Base-by-base conservation (phyloP, 192 early-diverging fungal species). In the Thamnidium elegans region DNA sequence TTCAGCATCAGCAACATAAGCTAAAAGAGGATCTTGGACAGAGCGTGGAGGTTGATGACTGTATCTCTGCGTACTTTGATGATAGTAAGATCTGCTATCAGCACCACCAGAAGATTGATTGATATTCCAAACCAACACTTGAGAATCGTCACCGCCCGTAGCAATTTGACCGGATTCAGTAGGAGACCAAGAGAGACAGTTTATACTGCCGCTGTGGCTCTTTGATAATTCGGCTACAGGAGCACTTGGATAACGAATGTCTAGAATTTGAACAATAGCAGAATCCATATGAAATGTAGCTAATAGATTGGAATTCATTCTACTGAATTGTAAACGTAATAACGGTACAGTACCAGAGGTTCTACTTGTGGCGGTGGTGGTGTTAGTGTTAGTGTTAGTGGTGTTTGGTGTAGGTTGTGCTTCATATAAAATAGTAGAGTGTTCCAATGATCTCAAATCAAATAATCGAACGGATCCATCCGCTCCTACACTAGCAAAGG, bases 341-440 rank as follows among this genome's bases (percentile, higher is more conserved):
- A 99, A 76, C 13, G 93, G 76, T 2, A 75, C 85, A 23, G 81
- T 65, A n/a, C 66, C 17, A 15, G 68, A 64, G 9, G 48, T 44
- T 26, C 43, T 65, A 4, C 52, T 51, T 13, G 53, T 64, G 8
- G 54, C 14, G 23, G 14, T 55, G n/a, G 53, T 64, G 8, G 54
- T 20, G 23, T 21, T 55, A 15, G 32, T 42, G 45, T 17, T 47
- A 3, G 44, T n/a, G n/a, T n/a, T n/a, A 10, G 62, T 48, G 19
- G 64, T 11, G 14, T 39, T 67, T 32, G 36, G 17, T 13, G 32
- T 48, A 1, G 83, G 69, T 1, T 84, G 82, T 3, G 93, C 89
- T 75, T 99, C 97, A 72, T 98, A 99, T 32, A 99, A 73, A 64
- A 99, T 98, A 7, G 97, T 98, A 8, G 94, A 97, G 75, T 98